Conservation (phyloP, 768 basidiomycete genomes). For the Podaxis sp. region DNA sequence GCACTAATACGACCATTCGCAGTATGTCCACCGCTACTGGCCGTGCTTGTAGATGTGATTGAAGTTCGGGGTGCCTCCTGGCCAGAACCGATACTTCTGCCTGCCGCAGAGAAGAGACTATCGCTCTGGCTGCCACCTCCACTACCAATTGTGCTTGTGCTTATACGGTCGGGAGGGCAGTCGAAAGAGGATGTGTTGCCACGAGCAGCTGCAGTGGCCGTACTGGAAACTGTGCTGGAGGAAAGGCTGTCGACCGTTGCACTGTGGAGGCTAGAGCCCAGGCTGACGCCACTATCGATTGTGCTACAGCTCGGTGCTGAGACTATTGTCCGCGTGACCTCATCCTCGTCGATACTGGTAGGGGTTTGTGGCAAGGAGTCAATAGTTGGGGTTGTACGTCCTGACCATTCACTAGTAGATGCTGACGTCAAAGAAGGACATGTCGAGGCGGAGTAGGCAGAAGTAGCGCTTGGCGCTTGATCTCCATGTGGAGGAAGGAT, state of each 20-base stretch:
- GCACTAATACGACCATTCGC: background rate
- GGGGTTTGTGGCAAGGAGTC: conserved; percentile 33
- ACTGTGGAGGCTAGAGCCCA: conserved; percentile 8
- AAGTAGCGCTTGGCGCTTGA: conserved; percentile 12
- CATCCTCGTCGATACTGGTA: conserved; percentile 27
- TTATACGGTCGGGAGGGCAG: background rate
- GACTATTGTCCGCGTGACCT: conserved; percentile 6
- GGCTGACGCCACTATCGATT: conserved; percentile 5
- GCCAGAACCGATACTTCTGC: background rate
- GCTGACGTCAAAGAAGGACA: conserved; percentile 21
- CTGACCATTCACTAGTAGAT: conserved; percentile 22
- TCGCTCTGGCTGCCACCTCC: background rate
- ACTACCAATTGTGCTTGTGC: background rate
- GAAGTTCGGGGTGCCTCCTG: background rate
- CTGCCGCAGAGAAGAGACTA: background rate
- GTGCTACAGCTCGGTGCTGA: conserved; percentile 17
- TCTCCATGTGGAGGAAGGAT: conserved; percentile 6
- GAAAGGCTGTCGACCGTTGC: background rate
- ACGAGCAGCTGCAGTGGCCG: conserved; percentile 3
- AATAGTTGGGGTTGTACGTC: conserved; percentile 22
- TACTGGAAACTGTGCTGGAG: background rate
- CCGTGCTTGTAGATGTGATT: background rate
- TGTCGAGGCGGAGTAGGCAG: conserved; percentile 16
- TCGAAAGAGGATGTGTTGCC: background rate
- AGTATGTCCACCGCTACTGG: background rate